Evolutionary conservation across 805 yeast species (phyloP), one percentile per base, ranked within the genome.

Genomic region (Kodamaea fukazawae): DNA sequence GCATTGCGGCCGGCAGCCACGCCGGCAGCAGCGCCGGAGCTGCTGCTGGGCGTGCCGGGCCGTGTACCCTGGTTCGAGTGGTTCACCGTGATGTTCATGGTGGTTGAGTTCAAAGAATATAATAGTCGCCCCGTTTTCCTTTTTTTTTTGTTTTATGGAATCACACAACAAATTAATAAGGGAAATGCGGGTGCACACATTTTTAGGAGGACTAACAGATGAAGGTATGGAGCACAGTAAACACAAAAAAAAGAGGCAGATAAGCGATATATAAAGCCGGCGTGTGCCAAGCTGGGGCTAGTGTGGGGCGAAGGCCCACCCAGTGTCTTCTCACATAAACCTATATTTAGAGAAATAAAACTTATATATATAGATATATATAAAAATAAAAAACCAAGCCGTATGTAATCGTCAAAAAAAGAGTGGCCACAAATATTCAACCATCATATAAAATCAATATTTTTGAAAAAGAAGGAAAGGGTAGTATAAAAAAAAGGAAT

Each of bases 31-130:
- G 27, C n/a, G 17, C 14, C 28, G 5, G 26, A 17, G 10, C 17
- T 31, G n/a, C 34, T 30, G 26, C 34, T 34, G 13, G 47, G 50
- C 17, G 50, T 46, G 25, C 42, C 40, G 28, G 47, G 45, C 13
- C 45, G 42, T 26, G 41, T 32, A 15, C 36, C 30, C 5, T 26
- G 17, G 29, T 28, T 28, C 6, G 41, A 32, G 12, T 11, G 29
- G 18, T 32, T 20, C 20, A 26, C n/a, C 15, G 26, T 27, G 20
- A 28, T 23, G 17, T 13, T 38, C 29, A 26, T 37, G n/a, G 29
- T 22, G 23, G n/a, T 20, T 8, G 23, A 20, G 33, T 29, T 37
- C 27, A 34, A 25, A 27, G 29, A 5, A 15, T 4, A 29, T 34
- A n/a, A 15, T 14, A 29, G 29, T 32, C 32, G 35, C 40, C 40